phyloP scores from a whole-genome alignment of 768 basidiomycete genomes.

The Leccinum broughii region DNA sequence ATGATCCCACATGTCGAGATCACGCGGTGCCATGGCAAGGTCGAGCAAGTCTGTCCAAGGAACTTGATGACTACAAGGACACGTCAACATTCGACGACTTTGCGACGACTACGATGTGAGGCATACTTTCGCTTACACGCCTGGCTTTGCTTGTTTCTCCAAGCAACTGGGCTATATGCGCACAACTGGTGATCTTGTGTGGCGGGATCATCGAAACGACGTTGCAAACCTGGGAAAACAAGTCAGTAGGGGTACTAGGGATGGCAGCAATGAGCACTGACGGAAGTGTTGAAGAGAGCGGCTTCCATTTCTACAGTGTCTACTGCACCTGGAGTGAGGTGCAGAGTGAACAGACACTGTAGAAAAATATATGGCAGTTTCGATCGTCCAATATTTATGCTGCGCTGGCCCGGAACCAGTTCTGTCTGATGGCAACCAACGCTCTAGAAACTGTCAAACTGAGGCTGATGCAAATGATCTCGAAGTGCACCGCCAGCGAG shows the following conservation, averaged over 20 bases:
- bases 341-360: neutral
- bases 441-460: neutral
- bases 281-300: constrained; percentile 22
- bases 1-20: constrained; percentile 65
- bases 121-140: constrained; percentile 76
- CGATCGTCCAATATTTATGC: neutral
- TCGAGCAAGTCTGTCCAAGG: constrained; percentile 55
- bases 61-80: constrained; percentile 63
- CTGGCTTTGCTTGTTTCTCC: constrained; percentile 76
- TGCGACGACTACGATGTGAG: neutral
- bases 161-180: constrained; percentile 74
- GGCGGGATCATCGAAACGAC: constrained; percentile 65
- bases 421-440: neutral
- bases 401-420: neutral
- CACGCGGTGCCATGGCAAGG: constrained; percentile 80
- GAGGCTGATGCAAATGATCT: neutral
- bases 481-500: neutral
- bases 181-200: constrained; percentile 71
- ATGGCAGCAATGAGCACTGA: neutral
- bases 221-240: constrained; percentile 56
- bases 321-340: neutral
- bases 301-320: constrained; percentile 14
- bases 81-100: neutral
- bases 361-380: too few relatives aligned
- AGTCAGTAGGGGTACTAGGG: neutral